Evolutionary conservation across 202 grass and related monocot species (phyloP).

Genomic region (Dendrocalamus latiflorus): DNA sequence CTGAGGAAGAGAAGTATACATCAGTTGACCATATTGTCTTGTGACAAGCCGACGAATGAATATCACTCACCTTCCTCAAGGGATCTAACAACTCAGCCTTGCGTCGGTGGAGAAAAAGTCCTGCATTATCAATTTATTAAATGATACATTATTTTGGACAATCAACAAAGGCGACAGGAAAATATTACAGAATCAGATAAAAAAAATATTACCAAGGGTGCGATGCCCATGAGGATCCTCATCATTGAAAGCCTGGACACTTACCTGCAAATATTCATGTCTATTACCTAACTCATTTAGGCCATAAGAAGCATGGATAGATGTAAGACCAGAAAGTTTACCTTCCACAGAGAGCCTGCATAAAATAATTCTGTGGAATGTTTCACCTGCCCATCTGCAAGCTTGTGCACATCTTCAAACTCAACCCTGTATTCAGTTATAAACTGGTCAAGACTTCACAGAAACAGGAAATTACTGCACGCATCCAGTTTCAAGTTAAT

Average conservation of each 20-base stretch:
- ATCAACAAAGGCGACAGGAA: constrained; percentile 1
- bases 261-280: constrained; percentile 61
- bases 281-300: constrained; percentile 10
- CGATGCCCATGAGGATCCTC: constrained; percentile 97
- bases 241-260: constrained; percentile 95
- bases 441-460: constrained; percentile 19
- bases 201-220: constrained; percentile 67
- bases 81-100: constrained; percentile 79
- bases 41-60: background rate
- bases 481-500: background rate
- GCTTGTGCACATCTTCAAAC: constrained; percentile 91
- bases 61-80: constrained; percentile 69
- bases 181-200: background rate
- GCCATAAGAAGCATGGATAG: constrained; percentile 21
- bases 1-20: constrained; percentile 42
- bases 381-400: constrained; percentile 86
- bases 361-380: constrained; percentile 97
- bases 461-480: background rate
- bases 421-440: constrained; percentile 58
- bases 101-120: constrained; percentile 91
- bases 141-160: background rate
- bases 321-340: constrained; percentile 34
- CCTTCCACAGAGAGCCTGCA: constrained; percentile 95
- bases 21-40: constrained; percentile 10
- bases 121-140: constrained; percentile 35